phyloP scores from a whole-genome alignment of 2,329 filamentous ascomycete species.

The Pseudogymnoascus sp. region DNA sequence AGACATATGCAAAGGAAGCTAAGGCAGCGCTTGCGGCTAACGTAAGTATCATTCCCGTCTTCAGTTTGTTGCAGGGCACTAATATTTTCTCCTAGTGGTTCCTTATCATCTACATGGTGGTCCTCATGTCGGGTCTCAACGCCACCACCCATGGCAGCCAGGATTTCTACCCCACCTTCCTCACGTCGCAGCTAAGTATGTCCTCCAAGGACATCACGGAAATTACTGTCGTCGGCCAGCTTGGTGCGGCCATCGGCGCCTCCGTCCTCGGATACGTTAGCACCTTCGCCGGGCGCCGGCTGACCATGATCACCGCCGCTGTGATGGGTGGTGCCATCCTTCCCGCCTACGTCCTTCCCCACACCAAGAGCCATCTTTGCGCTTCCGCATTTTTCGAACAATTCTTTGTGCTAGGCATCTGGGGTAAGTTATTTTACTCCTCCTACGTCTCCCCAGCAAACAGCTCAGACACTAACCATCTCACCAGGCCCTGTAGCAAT shows the following conservation, averaged over 20 bases:
- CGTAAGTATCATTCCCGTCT: background rate
- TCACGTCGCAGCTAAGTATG: slow-evolving; percentile 40
- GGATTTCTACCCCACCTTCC: slow-evolving; percentile 49
- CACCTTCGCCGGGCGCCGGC: slow-evolving; percentile 57
- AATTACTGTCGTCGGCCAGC: slow-evolving; percentile 60
- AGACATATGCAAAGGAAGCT: slow-evolving; percentile 63
- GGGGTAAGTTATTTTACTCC: slow-evolving; percentile 44
- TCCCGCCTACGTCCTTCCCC: slow-evolving; percentile 69
- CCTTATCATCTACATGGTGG: slow-evolving; percentile 66
- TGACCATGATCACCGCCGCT: slow-evolving; percentile 56
- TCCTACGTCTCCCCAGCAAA: background rate
- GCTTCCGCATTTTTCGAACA: slow-evolving; percentile 75
- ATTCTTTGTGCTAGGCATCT: slow-evolving; percentile 65
- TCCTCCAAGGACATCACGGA: slow-evolving; percentile 41
- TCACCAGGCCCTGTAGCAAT: slow-evolving; percentile 45
- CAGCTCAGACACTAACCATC: background rate
- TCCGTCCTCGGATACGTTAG: slow-evolving; percentile 55
- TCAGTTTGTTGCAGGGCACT: no score
- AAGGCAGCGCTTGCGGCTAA: slow-evolving; percentile 59
- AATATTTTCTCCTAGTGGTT: slow-evolving; percentile 58
- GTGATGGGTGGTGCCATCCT: slow-evolving; percentile 61
- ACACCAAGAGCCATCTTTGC: slow-evolving; percentile 48
- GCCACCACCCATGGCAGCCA: slow-evolving; percentile 35
- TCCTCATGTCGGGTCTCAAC: slow-evolving; percentile 86
- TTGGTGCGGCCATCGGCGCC: slow-evolving; percentile 58